Base-by-base conservation (phyloP, 192 early-diverging fungal species). In the Lobosporangium transversale region DNA sequence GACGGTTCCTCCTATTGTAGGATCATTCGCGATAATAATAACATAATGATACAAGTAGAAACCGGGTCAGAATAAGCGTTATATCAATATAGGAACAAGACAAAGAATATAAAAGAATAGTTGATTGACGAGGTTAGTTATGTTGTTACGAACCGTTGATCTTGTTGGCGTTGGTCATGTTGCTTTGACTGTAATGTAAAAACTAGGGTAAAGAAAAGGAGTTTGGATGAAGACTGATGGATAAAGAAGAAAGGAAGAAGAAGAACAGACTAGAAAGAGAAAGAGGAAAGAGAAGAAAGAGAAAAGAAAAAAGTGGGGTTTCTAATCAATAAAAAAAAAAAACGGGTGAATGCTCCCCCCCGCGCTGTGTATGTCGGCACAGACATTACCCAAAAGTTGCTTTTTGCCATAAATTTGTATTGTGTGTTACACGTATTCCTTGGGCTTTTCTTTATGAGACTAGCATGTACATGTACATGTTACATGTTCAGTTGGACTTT, bases 1-100 rank as follows among this genome's bases (percentile, higher is more conserved):
- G 73, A 76, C 73, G 40, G 73, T 76, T 76, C 73, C 73, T 62
- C 73, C 73, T 76, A 62, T 8, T 33, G 21, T 20, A 32, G 42
- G 17, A 54, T 32, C 27, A 23, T 26, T 26, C 23, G 37, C 26
- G 1, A 3, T 20, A 12, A 30, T 2, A 48, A n/a, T 23, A 53
- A 29, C 24, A 53, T 27, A 12, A 31, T 53, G 30, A 31, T 31
- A 21, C 21, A 11, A 26, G 52, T 8, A n/a, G 11, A 11, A 20
- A 0, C 29, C 14, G 29, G 24, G 57, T 24, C 15, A 43, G 31
- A 3, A 32, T 31, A 3, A 2, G 20, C 29, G 1, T 18, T 20
- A 23, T 5, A 10, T 31, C 10, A 47, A 48, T 20, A 48, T 30
- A 18, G 4, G 15, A 3, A 15, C 15, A 54, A 24, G 47, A 62